Conservation (phyloP, 2,329 filamentous ascomycete genomes). For the Fusarium sp. region DNA sequence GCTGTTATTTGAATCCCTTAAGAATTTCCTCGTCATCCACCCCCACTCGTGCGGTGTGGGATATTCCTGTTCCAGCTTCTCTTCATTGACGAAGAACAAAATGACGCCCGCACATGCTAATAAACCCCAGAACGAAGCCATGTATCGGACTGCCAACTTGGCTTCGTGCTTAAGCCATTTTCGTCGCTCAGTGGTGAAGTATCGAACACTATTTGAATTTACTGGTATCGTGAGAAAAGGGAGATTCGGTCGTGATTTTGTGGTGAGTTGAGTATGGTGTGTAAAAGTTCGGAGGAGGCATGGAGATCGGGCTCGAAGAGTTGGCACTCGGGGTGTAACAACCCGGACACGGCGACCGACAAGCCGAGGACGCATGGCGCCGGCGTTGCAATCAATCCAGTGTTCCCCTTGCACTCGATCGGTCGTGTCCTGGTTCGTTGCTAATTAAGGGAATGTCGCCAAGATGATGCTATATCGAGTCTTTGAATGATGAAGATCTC, state of each 20-base stretch:
- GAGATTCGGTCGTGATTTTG: conserved; percentile 51
- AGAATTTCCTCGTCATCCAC: conserved; percentile 74
- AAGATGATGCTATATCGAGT: conserved; percentile 8
- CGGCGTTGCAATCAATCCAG: background rate
- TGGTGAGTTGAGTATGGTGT: conserved; percentile 47
- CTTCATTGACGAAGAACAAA: conserved; percentile 76
- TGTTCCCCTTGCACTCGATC: background rate
- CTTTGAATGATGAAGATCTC: conserved; percentile 16
- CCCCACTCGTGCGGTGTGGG: conserved; percentile 88
- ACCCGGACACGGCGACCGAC: conserved; percentile 48
- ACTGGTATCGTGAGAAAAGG: conserved; percentile 64
- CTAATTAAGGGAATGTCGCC: background rate
- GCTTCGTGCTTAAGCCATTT: conserved; percentile 78
- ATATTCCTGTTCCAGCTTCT: conserved; percentile 78
- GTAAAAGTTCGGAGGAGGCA: conserved; percentile 47
- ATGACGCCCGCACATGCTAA: conserved; percentile 70
- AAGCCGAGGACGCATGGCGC: conserved; percentile 56
- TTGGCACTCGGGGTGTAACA: conserved; percentile 29
- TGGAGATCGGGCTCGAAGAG: conserved; percentile 31
- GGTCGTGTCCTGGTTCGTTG: background rate
- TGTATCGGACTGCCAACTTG: conserved; percentile 76
- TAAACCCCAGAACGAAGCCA: conserved; percentile 73
- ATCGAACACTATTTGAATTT: conserved; percentile 68
- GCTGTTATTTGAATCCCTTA: conserved; percentile 73
- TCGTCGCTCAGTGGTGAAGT: conserved; percentile 83